Evolutionary conservation across 2,329 filamentous ascomycete genomes (phyloP), one percentile per base, ranked within the genome.

Genomic region (Fusarium graminum): DNA sequence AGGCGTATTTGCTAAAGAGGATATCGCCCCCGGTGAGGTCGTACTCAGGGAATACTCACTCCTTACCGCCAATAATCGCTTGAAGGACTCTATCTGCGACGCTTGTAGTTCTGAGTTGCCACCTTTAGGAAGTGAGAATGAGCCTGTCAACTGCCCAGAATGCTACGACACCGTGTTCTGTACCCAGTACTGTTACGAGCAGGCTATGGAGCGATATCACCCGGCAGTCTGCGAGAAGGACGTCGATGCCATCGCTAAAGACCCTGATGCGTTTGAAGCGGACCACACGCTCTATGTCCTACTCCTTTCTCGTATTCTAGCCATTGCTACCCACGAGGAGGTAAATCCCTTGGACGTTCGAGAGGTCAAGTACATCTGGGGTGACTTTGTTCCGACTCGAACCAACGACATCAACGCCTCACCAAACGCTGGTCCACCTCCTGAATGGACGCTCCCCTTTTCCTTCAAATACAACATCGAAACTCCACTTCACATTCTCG

Each of bases 41-140:
- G 88, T 97, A 3, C 84, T 99, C 29, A 82, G 87, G 45, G 95
- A 99, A 74, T 92, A 90, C 62, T 95, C 93, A 10, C 85, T 97
- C 9, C 81, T 99, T 39, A 97, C 94, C 3, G 94, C 92, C 43
- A 95, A 94, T 70, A 95, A 95, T 75, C 89, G 93, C 29, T 85
- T 95, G 13, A 93, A 96, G 74, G 93, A 97, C 64, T 85, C 91
- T 6, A 85, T 94, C 29, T 98, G 94, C 77, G 94, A 98, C 77
- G 93, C 93, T 14, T 98, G 94, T 77, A 93, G 93, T 71, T 84
- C 86, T 9, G 86, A 88, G 25, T 84, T 96, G 7, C 92, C 91
- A 1, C 83, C 84, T 0, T 79, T 92, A 26, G 80, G 80, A 28
- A 76, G 77, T 47, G 77, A 84, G 10, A 71, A 80, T 73, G 47